Evolutionary conservation across 306 rosid species (phyloP).

Genomic region (Rosa multiflora): DNA sequence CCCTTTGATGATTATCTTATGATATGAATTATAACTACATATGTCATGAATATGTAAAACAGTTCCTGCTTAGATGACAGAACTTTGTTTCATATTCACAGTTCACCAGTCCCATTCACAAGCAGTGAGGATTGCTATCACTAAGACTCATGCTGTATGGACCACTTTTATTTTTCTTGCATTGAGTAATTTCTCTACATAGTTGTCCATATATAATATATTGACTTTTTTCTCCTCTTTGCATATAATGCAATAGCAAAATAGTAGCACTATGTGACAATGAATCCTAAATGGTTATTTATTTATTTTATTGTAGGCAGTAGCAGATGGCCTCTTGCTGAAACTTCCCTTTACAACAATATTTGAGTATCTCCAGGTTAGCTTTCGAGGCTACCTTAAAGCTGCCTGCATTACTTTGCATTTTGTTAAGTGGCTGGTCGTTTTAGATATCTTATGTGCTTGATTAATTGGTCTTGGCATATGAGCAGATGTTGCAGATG

Average conservation of each 20-base stretch:
- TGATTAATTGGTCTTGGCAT: slow-evolving; percentile 9
- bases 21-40: neutral
- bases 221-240: slow-evolving; percentile 13
- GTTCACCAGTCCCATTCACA: slow-evolving; percentile 59
- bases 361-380: slow-evolving; percentile 97
- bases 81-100: slow-evolving; percentile 42
- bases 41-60: neutral
- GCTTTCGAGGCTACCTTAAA: slow-evolving; percentile 19
- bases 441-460: slow-evolving; percentile 12
- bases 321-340: slow-evolving; percentile 54
- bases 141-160: slow-evolving; percentile 73
- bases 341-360: slow-evolving; percentile 83
- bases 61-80: slow-evolving; percentile 33
- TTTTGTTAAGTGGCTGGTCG: neutral
- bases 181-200: slow-evolving; percentile 10
- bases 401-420: neutral
- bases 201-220: neutral
- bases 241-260: slow-evolving; percentile 8
- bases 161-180: slow-evolving; percentile 22
- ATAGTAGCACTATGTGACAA: slow-evolving; percentile 16
- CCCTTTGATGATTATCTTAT: neutral
- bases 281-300: slow-evolving; percentile 13
- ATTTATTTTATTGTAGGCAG: slow-evolving; percentile 58
- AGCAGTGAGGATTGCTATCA: slow-evolving; percentile 67
- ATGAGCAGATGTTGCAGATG: slow-evolving; percentile 67